phyloP scores from a whole-genome alignment of 2,329 filamentous ascomycete genomes.

The Beauveria scarabaeidicola region DNA sequence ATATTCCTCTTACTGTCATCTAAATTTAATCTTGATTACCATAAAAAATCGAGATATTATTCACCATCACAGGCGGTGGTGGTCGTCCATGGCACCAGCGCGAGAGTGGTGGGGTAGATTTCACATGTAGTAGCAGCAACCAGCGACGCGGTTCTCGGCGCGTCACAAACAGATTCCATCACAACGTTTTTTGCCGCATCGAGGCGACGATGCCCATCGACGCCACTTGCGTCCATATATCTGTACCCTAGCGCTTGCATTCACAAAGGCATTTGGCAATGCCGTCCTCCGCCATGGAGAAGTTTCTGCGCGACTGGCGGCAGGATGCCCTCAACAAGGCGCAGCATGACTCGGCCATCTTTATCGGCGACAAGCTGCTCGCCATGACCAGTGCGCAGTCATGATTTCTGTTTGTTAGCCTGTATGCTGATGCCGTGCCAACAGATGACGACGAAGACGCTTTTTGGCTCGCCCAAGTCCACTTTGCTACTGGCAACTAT shows the following conservation, averaged over 20 bases:
- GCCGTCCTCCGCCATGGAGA: slow-evolving; percentile 58
- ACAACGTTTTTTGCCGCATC: neutral
- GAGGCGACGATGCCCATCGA: neutral
- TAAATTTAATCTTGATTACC: too few relatives aligned
- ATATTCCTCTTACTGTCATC: too few relatives aligned
- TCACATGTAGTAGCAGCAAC: neutral
- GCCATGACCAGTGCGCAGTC: slow-evolving; percentile 70
- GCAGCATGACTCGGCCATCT: slow-evolving; percentile 93
- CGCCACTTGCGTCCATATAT: neutral
- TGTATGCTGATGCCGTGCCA: neutral
- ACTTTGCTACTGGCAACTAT: slow-evolving; percentile 93
- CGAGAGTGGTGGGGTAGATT: neutral
- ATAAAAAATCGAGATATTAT: too few relatives aligned
- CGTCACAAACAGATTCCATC: slow-evolving; percentile 2
- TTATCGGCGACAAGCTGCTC: slow-evolving; percentile 92
- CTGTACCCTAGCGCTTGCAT: neutral
- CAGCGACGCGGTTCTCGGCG: neutral
- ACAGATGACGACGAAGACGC: slow-evolving; percentile 87
- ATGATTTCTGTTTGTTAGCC: slow-evolving; percentile 8
- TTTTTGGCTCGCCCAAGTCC: slow-evolving; percentile 96
- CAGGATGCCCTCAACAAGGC: slow-evolving; percentile 93
- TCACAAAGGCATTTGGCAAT: neutral
- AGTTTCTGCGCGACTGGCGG: slow-evolving; percentile 86
- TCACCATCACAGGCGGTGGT: neutral
- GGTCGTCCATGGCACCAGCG: neutral